Evolutionary conservation across 371 early-diverging fungal genomes (phyloP).

Genomic region (Zancudomyces culisetae): DNA sequence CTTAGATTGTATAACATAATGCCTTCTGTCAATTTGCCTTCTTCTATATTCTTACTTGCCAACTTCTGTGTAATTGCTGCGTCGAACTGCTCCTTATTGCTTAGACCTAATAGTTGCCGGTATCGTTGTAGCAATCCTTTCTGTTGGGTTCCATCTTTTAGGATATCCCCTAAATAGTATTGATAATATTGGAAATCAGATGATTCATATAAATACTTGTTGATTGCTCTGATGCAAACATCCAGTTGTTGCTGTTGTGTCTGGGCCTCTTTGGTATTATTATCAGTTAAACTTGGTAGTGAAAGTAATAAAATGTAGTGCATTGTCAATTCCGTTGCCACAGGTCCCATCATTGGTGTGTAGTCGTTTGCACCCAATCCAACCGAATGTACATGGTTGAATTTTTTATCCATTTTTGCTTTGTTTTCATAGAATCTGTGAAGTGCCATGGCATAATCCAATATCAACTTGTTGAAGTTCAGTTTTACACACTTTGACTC

Average conservation of each 20-base stretch:
- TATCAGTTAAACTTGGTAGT: slow-evolving; percentile 1
- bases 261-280: background rate
- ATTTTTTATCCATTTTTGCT: slow-evolving; percentile 9
- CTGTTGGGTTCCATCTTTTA: slow-evolving; percentile 24
- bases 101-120: slow-evolving; percentile 33
- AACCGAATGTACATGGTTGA: too few species aligned
- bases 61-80: slow-evolving; percentile 35
- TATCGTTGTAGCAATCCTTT: slow-evolving; percentile 44
- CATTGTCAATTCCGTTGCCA: slow-evolving; percentile 19
- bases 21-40: slow-evolving; percentile 49
- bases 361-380: too few species aligned
- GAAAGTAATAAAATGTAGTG: slow-evolving; percentile 19
- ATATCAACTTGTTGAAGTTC: slow-evolving; percentile 14
- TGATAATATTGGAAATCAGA: slow-evolving; percentile 33
- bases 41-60: slow-evolving; percentile 43
- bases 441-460: slow-evolving; percentile 17
- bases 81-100: slow-evolving; percentile 33
- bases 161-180: slow-evolving; percentile 30
- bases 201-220: slow-evolving; percentile 16
- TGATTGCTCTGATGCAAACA: slow-evolving; percentile 13
- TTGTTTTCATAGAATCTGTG: too few species aligned
- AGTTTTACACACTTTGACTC: too few species aligned
- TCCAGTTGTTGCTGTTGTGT: slow-evolving; percentile 6
- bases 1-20: slow-evolving; percentile 54
- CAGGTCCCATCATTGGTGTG: too few species aligned